A percentile compares a stretch with the other conserved stretches of the same genome.
Evolutionary conservation across 345 rosid species (phyloP).

Genomic region (sweet orange (Citrus sinensis)): DNA sequence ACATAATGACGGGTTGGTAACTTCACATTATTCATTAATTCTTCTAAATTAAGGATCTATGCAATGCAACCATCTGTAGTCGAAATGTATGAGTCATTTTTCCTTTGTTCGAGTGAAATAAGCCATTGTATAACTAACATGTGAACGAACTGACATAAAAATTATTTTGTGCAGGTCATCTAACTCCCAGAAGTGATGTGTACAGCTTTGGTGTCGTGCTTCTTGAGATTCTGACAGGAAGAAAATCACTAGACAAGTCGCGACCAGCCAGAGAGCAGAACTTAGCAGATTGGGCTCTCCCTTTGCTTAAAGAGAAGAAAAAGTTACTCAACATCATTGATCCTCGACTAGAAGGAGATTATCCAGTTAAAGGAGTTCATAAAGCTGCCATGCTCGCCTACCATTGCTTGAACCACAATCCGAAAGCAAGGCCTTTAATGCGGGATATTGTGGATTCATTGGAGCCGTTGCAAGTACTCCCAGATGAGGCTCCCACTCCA

Average conservation of each 20-base stretch:
- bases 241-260: constrained; percentile 87
- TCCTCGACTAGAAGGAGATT: constrained; percentile 68
- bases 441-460: constrained; percentile 88
- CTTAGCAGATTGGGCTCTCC: constrained; percentile 90
- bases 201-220: constrained; percentile 86
- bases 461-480: constrained; percentile 75
- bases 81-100: no score
- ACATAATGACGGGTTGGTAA: constrained; percentile 87
- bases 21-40: neutral
- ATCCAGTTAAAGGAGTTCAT: constrained; percentile 69
- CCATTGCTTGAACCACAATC: constrained; percentile 90
- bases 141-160: no score
- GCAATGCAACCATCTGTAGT: neutral
- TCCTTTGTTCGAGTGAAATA: no score
- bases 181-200: constrained; percentile 86
- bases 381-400: constrained; percentile 97
- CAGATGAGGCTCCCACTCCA: constrained; percentile 32
- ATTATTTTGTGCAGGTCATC: constrained; percentile 51
- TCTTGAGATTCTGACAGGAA: constrained; percentile 74
- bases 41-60: neutral
- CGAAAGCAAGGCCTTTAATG: constrained; percentile 98
- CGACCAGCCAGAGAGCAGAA: constrained; percentile 80
- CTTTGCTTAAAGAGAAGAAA: constrained; percentile 86
- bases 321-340: constrained; percentile 72
- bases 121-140: no score